phyloP scores from a whole-genome alignment of 495 filamentous ascomycete species.

The Terfezia claveryi region DNA sequence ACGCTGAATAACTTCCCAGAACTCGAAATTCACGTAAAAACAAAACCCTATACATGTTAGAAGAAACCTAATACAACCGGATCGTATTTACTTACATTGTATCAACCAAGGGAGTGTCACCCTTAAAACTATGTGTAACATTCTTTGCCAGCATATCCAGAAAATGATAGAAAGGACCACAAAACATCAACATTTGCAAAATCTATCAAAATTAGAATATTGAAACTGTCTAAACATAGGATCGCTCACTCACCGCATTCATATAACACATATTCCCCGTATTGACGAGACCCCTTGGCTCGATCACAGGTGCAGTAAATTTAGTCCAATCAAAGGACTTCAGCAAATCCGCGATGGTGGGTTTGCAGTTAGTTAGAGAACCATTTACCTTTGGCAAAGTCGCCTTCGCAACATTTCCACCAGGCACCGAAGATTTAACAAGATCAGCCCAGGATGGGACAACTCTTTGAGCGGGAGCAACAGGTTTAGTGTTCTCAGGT shows the following conservation, averaged over 20 bases:
- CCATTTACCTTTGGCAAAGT: slow-evolving; percentile 13
- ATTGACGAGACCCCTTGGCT: slow-evolving; percentile 88
- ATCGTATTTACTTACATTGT: slow-evolving; percentile 48
- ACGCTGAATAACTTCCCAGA: slow-evolving; percentile 53
- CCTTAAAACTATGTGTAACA: slow-evolving; percentile 77
- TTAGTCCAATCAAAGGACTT: slow-evolving; percentile 7
- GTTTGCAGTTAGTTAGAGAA: slow-evolving; percentile 3
- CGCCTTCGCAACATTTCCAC: slow-evolving; percentile 1
- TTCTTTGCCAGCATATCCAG: slow-evolving; percentile 68
- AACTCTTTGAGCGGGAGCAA: slow-evolving; percentile 19
- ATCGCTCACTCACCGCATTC: slow-evolving; percentile 59
- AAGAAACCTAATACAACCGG: slow-evolving; percentile 3
- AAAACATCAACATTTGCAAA: slow-evolving; percentile 80
- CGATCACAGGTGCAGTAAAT: slow-evolving; percentile 36
- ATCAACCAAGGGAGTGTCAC: slow-evolving; percentile 80
- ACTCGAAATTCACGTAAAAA: slow-evolving; percentile 86
- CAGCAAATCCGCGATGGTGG: slow-evolving; percentile 12
- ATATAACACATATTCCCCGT: slow-evolving; percentile 99
- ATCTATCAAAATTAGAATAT: slow-evolving; percentile 31
- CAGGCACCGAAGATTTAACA: slow-evolving; percentile 2
- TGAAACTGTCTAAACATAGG: background rate
- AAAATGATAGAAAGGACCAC: slow-evolving; percentile 84
- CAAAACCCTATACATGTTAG: slow-evolving; percentile 43
- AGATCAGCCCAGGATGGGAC: slow-evolving; percentile 16
- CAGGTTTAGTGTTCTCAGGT: background rate